phyloP scores from a whole-genome alignment of 768 basidiomycete genomes.

The Suillus brevipes region DNA sequence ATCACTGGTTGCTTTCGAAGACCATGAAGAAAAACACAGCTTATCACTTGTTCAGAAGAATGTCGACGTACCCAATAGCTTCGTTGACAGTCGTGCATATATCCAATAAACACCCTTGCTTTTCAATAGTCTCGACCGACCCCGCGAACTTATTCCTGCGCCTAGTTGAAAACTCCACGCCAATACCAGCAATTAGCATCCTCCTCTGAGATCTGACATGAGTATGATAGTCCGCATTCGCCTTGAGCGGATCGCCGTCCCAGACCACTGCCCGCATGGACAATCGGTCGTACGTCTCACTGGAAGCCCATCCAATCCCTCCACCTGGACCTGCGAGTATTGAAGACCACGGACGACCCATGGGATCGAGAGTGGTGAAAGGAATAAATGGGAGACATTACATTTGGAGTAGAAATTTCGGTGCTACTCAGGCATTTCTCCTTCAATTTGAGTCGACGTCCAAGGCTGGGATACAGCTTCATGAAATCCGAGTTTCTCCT shows the following conservation, averaged over 20 bases:
- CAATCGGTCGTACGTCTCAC: constrained; percentile 35
- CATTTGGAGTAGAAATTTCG: constrained; percentile 47
- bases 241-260: constrained; percentile 56
- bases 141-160: constrained; percentile 68
- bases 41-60: neutral
- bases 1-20: neutral
- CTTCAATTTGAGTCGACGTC: constrained; percentile 40
- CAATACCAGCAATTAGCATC: constrained; percentile 56
- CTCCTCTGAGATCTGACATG: constrained; percentile 17
- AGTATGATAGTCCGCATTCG: neutral
- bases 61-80: constrained; percentile 52
- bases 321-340: constrained; percentile 49
- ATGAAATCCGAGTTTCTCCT: constrained; percentile 45
- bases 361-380: constrained; percentile 51
- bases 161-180: constrained; percentile 58
- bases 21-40: neutral
- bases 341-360: constrained; percentile 58
- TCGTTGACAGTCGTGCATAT: constrained; percentile 46
- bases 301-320: constrained; percentile 44
- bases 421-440: constrained; percentile 52
- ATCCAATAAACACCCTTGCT: constrained; percentile 34
- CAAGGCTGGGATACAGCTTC: constrained; percentile 39
- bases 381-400: constrained; percentile 57
- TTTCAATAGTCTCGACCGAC: constrained; percentile 36
- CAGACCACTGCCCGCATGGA: constrained; percentile 44